Base-by-base conservation (phyloP, 306 rosid species). In the Vachellia pachyceras region DNA sequence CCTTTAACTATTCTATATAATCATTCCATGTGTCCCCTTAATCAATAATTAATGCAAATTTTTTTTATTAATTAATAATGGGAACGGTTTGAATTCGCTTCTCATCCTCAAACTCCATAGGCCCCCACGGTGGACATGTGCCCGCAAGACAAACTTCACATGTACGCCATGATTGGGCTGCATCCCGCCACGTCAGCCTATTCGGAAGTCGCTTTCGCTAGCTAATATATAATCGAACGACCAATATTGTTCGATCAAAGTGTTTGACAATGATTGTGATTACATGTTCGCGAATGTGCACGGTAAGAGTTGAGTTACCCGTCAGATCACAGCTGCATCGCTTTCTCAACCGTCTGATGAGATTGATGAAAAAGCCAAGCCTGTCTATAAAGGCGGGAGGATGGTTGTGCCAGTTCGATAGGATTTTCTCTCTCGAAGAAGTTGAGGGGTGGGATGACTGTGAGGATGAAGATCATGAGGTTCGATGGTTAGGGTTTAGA, bases 161-260 rank as follows among this genome's bases (percentile, higher is more conserved):
- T 23, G 11, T 69, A 50, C 85, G 76, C 74, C 74, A 77, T 77
- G 90, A 80, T 82, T 82, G 87, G 83, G 35, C n/a, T n/a, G n/a
- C n/a, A n/a, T n/a, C 6, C 3, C 1, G 50, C 79, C 84, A 82
- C 75, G 85, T 73, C 84, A 82, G 76, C 79, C 49, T 58, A 46
- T 64, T 65, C 49, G 73, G 72, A 66, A 5, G 29, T 22, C 35
- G 4, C 5, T 25, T 25, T 18, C 14, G 17, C 78, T 9, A 5
- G 14, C 9, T 11, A n/a, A 11, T 11, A 45, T 1, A 0, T 37
- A 71, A 68, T 69, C 72, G 1, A n/a, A 6, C 79, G 40, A 18
- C n/a, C 50, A 8, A 76, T 37, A 60, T 68, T 76, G 23, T 52
- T 10, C 25, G 17, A 47, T 47, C 40, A 23, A 23, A 58, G 25